Evolutionary conservation across 345 rosid species (phyloP).

Genomic region (Pistacia vera): DNA sequence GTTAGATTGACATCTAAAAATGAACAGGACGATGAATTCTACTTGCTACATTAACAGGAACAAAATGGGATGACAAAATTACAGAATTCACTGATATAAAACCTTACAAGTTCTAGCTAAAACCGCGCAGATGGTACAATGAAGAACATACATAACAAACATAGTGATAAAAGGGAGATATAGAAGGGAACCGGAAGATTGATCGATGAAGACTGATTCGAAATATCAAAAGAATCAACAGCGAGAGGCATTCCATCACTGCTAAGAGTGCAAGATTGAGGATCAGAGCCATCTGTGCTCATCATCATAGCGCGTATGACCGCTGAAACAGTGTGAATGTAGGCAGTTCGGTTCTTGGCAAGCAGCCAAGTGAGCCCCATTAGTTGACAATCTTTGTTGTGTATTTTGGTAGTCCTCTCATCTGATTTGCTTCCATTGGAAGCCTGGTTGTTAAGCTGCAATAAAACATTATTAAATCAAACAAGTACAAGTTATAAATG

Average conservation of each 20-base stretch:
- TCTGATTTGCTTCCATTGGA: conserved; percentile 59
- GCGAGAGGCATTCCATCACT: conserved; percentile 92
- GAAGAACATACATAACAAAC: conserved; percentile 17
- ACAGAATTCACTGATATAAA: conserved; percentile 2
- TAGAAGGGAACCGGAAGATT: conserved; percentile 12
- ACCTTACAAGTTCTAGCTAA: conserved; percentile 17
- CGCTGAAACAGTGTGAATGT: conserved; percentile 74
- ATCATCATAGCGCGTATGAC: conserved; percentile 84
- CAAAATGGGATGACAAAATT: conserved; percentile 3
- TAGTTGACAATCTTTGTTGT: conserved; percentile 79
- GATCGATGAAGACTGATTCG: conserved; percentile 37
- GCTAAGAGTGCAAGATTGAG: conserved; percentile 71
- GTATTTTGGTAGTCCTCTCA: conserved; percentile 79
- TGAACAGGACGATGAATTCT: no score
- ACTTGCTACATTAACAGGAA: conserved; percentile 6
- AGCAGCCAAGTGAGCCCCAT: conserved; percentile 99
- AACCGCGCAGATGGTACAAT: conserved; percentile 20
- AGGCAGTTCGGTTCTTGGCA: conserved; percentile 71
- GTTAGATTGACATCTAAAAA: not conserved
- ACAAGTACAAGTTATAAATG: not conserved
- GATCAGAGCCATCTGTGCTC: conserved; percentile 47
- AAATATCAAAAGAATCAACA: conserved; percentile 71
- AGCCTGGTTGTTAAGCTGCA: conserved; percentile 67
- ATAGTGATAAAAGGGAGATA: conserved; percentile 10
- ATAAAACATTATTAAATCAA: not conserved